Evolutionary conservation across 2,329 filamentous ascomycete species (phyloP).

Genomic region (Raffaelea arxii): DNA sequence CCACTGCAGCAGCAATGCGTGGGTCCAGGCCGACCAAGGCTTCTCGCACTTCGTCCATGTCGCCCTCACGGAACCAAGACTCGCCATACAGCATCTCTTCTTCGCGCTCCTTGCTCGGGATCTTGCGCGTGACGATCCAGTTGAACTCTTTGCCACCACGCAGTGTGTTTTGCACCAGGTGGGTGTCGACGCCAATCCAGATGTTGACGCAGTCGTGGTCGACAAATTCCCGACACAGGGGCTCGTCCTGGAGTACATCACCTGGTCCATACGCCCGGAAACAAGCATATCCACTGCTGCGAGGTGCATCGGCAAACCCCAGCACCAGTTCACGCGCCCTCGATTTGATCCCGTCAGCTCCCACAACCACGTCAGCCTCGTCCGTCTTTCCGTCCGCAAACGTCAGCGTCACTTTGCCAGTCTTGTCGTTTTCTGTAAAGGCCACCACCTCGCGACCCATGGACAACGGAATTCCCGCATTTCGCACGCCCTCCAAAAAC

Average conservation of each 20-base stretch:
- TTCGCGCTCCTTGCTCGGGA: conserved; percentile 21
- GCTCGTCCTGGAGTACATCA: conserved; percentile 22
- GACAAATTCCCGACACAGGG: conserved; percentile 28
- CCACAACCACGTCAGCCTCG: conserved; percentile 37
- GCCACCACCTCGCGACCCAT: conserved; percentile 28
- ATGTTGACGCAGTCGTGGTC: conserved; percentile 34
- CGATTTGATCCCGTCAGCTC: conserved; percentile 42
- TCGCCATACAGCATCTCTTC: conserved; percentile 33
- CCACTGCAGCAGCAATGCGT: conserved; percentile 33
- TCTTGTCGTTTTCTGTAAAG: conserved; percentile 22
- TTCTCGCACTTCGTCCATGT: conserved; percentile 31
- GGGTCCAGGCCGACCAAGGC: conserved; percentile 30
- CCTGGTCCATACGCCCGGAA: conserved; percentile 37
- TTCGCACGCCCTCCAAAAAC: conserved; percentile 27
- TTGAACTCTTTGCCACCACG: conserved; percentile 33
- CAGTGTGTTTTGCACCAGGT: conserved; percentile 33
- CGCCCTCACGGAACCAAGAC: conserved; percentile 37
- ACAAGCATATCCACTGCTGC: conserved; percentile 43
- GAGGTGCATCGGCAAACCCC: conserved; percentile 40
- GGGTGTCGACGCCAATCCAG: conserved; percentile 32
- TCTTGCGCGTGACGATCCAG: conserved; percentile 35
- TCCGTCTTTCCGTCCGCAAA: conserved; percentile 26
- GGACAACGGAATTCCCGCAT: conserved; percentile 27
- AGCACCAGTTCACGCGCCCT: conserved; percentile 40
- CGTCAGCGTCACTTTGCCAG: background rate